Evolutionary conservation across 495 filamentous ascomycete species (phyloP), one percentile per base, ranked within the genome.

Genomic region (Aspergillus olivimuriae): DNA sequence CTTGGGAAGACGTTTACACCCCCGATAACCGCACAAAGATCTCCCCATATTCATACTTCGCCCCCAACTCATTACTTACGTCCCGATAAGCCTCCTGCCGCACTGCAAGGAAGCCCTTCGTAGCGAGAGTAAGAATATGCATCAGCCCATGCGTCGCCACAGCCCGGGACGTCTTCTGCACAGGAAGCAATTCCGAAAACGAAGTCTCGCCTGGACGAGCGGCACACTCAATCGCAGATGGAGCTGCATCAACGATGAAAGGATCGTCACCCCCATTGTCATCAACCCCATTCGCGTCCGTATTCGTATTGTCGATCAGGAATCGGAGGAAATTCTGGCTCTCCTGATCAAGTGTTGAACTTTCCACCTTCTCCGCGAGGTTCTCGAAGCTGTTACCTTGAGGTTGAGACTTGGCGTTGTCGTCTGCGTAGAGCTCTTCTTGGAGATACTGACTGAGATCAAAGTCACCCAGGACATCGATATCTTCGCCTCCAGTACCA

Each of bases 131-230:
- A 12, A 94, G 74, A 10, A 81, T 71, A 62, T 91, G 82, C 60
- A 85, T 76, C 45, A 94, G 72, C 1, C 74, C 87, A 52, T 89
- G 84, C 7, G 81, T 82, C 28, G 83, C 84, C 1, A 87, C 77
- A 12, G 72, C 61, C 11, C 66, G 68, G 20, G 66, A 73, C 28
- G 80, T 78, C 18, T 72, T 58, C 17, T 39, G 44, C 1, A 73
- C 72, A 17, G 82, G 74, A 15, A 87, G 67, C 11, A 90, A 54
- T 18, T 75, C 61, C 38, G 78, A 76, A 54, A 94, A 88, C 0
- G 60, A 28, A 20, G 80, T 65, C 14, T 51, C 51, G n/a, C 67
- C 45, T 40, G 4, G 15, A 23, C 17, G n/a, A 7, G 22, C 12
- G 21, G 16, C 32, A 34, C 5, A 7, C 11, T 7, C 15, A 4